phyloP scores from a whole-genome alignment of 2,329 filamentous ascomycete genomes.

The Venturia pyrina region DNA sequence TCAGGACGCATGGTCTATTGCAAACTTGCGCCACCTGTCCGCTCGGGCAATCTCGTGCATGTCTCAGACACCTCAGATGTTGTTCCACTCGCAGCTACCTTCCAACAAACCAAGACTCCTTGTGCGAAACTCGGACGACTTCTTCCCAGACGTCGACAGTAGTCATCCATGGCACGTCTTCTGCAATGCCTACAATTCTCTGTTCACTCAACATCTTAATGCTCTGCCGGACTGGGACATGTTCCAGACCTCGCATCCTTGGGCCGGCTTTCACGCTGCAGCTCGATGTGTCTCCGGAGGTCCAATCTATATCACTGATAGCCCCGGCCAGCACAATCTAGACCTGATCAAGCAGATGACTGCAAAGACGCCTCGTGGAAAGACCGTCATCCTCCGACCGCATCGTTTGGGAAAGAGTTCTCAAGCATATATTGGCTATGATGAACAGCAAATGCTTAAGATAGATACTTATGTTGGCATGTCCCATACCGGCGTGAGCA shows the following conservation, averaged over 20 bases:
- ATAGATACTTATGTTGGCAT: conserved; percentile 68
- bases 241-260: conserved; percentile 60
- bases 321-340: conserved; percentile 70
- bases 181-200: conserved; percentile 79
- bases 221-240: conserved; percentile 77
- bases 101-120: conserved; percentile 63
- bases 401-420: conserved; percentile 62
- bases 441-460: conserved; percentile 64
- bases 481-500: conserved; percentile 58
- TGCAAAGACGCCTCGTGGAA: conserved; percentile 58
- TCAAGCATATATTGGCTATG: conserved; percentile 65
- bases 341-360: conserved; percentile 72
- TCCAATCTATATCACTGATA: conserved; percentile 89
- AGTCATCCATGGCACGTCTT: conserved; percentile 95
- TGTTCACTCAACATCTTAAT: conserved; percentile 78
- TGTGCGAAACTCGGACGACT: conserved; percentile 82
- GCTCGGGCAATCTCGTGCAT: conserved; percentile 83
- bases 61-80: conserved; percentile 76
- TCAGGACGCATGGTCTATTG: conserved; percentile 76
- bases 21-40: conserved; percentile 67
- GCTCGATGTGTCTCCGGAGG: conserved; percentile 84
- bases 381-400: conserved; percentile 73
- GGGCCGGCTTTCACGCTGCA: conserved; percentile 78
- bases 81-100: conserved; percentile 77
- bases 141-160: conserved; percentile 71